Evolutionary conservation across 345 rosid species (phyloP).

Genomic region (Carallia brachiata): DNA sequence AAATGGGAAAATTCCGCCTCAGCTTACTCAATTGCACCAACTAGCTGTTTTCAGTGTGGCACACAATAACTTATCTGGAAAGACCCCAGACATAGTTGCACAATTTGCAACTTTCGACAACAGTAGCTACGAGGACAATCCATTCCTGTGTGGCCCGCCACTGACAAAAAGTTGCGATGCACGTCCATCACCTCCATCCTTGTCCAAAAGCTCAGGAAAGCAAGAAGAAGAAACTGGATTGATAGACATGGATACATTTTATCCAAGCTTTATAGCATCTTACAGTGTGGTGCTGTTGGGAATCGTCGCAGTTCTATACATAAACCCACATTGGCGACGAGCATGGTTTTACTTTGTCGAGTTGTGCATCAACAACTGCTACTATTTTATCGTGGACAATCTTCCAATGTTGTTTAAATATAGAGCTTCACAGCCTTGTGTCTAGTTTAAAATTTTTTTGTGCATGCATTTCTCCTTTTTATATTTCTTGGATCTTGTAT

Average conservation of each 20-base stretch:
- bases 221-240: background rate
- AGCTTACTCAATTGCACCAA: slow-evolving; percentile 12
- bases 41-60: slow-evolving; percentile 30
- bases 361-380: background rate
- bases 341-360: slow-evolving; percentile 7
- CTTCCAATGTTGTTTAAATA: background rate
- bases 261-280: background rate
- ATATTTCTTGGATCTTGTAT: background rate
- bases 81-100: background rate
- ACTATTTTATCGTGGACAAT: slow-evolving; percentile 9
- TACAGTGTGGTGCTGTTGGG: background rate
- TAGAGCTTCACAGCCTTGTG: background rate
- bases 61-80: slow-evolving; percentile 37
- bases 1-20: slow-evolving; percentile 24
- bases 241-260: slow-evolving; percentile 13
- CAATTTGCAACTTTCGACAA: slow-evolving; percentile 31
- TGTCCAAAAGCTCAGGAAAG: background rate
- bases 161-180: slow-evolving; percentile 3
- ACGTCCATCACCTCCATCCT: background rate
- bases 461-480: background rate
- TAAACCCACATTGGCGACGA: slow-evolving; percentile 18
- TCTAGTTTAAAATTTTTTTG: background rate
- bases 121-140: slow-evolving; percentile 26
- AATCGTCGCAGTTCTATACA: slow-evolving; percentile 1
- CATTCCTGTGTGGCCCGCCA: slow-evolving; percentile 30